Conservation (phyloP, 2,329 filamentous ascomycete genomes). For the Oidium heveae region DNA sequence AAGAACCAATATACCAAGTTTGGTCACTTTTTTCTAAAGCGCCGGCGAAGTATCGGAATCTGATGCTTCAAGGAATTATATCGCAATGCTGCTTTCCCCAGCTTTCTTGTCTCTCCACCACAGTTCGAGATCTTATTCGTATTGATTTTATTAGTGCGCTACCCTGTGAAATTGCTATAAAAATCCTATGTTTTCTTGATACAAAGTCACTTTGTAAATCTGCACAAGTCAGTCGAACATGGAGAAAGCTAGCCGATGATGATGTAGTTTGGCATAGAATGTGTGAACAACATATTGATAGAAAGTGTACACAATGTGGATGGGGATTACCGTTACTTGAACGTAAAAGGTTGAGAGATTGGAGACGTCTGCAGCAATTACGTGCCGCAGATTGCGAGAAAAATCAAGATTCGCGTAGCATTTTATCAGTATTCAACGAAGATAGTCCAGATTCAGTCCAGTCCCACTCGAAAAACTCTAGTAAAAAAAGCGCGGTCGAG, state of each 20-base stretch:
- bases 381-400: conserved; percentile 32
- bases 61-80: conserved; percentile 92
- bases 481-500: conserved; percentile 9
- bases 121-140: conserved; percentile 82
- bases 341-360: conserved; percentile 62
- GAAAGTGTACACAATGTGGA: conserved; percentile 83
- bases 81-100: conserved; percentile 96
- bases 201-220: conserved; percentile 89
- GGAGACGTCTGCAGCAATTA: conserved; percentile 50
- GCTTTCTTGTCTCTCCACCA: conserved; percentile 72
- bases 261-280: conserved; percentile 96
- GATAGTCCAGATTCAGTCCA: neutral
- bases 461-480: conserved; percentile 3
- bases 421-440: conserved; percentile 15
- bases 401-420: conserved; percentile 16
- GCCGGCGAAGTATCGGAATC: conserved; percentile 72
- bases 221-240: conserved; percentile 72
- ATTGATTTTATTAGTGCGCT: conserved; percentile 88
- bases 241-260: conserved; percentile 79
- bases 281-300: conserved; percentile 91
- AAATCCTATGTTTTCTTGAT: conserved; percentile 79
- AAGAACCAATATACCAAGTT: conserved; percentile 87
- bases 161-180: conserved; percentile 74
- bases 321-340: conserved; percentile 85
- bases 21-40: conserved; percentile 96